phyloP scores from a whole-genome alignment of 225 moss, liverwort and hornwort species.

The Lunularia cruciata region DNA sequence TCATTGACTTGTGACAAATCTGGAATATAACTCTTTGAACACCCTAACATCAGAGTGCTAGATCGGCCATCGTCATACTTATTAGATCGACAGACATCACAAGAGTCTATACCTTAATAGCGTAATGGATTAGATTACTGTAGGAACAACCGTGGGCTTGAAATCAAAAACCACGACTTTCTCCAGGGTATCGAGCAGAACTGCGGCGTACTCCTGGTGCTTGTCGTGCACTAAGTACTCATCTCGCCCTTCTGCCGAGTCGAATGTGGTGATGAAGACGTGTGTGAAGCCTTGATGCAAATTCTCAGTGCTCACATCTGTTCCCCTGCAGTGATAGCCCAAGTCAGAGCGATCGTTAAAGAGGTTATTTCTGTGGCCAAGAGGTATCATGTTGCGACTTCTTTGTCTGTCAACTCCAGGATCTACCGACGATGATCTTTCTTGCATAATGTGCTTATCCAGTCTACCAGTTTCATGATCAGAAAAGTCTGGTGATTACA shows the following conservation, averaged over 20 bases:
- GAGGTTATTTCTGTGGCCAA: no score
- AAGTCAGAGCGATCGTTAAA: not conserved
- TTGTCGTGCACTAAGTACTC: slow-evolving; percentile 52
- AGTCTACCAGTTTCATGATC: not conserved
- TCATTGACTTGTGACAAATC: no score
- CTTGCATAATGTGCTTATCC: not conserved
- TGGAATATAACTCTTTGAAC: no score
- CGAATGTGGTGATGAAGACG: slow-evolving; percentile 56
- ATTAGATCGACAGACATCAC: no score
- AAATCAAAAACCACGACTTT: slow-evolving; percentile 52
- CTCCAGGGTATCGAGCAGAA: slow-evolving; percentile 38
- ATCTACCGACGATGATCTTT: not conserved
- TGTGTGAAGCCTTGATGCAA: slow-evolving; percentile 64
- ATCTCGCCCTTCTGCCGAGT: slow-evolving; percentile 57
- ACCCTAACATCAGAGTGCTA: no score
- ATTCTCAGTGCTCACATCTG: slow-evolving; percentile 63
- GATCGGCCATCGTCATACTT: no score
- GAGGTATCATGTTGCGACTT: no score
- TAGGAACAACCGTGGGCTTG: slow-evolving; percentile 39
- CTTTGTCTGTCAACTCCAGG: no score
- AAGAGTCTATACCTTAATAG: no score
- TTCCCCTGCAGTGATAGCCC: slow-evolving; percentile 50
- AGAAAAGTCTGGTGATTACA: not conserved
- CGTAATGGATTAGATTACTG: no score
- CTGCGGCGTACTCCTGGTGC: slow-evolving; percentile 41